Evolutionary conservation across 495 filamentous ascomycete species (phyloP), one percentile per base, ranked within the genome.

Genomic region (Aspergillus saccharolyticus): DNA sequence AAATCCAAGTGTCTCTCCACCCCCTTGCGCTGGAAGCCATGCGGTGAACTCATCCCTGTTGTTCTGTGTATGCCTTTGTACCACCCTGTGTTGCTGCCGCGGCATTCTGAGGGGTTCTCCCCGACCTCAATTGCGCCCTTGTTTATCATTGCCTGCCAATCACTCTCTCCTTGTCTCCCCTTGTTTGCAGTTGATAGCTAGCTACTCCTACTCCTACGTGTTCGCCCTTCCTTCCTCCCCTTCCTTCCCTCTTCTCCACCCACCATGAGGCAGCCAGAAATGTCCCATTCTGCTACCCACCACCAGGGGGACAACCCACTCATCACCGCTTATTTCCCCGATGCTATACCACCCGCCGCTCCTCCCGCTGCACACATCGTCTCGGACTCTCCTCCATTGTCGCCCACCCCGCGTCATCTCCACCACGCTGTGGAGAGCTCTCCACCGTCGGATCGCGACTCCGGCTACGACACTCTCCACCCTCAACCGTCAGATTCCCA

Each of bases 241-340:
- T 33, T 44, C 52, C 42, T 21, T 22, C 42, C 54, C 42, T 47
- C 53, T 59, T 48, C 54, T 60, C 56, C 50, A 55, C 61, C 64
- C 58, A 61, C 62, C 63, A 74, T 76, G 71, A 63, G 60, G 61
- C 66, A 65, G 45, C 70, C 70, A 59, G 72, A 71, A 64, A 76
- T 75, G 74, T 68, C 74, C 63, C 69, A 74, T 68, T 71, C 65
- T 57, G 65, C 72, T 61, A 71, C 70, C 62, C 74, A 74, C 42
- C 67, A 69, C 56, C 71, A 75, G 48, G 65, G 68, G 24, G 62
- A 69, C 52, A 66, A 54, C 52, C 59, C 61, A 42, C 58, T 67
- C 57, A 59, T 67, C 46, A 58, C 64, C 14, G 52, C 61, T 42
- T 58, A 64, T 52, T 62, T 66, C 33, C 62, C 54, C 54, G 50